phyloP scores from a whole-genome alignment of 225 moss, liverwort and hornwort species.

The Ulota crispa region DNA sequence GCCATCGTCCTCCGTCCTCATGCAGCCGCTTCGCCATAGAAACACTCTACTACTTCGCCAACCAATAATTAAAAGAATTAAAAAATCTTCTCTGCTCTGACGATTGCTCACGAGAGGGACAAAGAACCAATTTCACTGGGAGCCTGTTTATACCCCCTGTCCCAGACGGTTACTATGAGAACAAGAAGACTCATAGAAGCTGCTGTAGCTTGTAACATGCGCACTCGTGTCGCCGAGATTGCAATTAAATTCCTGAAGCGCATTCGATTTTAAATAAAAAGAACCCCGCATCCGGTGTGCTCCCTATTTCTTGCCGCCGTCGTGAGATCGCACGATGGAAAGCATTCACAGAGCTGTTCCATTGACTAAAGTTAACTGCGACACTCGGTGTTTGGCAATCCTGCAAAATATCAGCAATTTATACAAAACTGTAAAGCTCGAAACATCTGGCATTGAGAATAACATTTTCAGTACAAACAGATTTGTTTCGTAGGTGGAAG shows the following conservation, averaged over 20 bases:
- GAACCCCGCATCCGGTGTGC: not conserved
- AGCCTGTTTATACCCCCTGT: not conserved
- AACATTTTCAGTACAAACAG: not conserved
- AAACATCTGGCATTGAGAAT: not conserved
- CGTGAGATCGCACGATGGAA: no score
- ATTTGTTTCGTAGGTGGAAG: not conserved
- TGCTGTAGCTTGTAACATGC: not conserved
- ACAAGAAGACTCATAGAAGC: slow-evolving; percentile 6
- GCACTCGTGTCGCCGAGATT: not conserved
- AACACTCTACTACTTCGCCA: not conserved
- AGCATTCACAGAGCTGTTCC: not conserved
- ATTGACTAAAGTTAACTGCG: not conserved
- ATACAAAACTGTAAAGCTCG: not conserved
- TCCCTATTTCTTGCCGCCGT: not conserved
- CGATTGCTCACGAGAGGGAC: not conserved
- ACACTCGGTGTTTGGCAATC: not conserved
- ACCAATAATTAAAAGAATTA: not conserved
- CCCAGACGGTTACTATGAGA: slow-evolving; percentile 8
- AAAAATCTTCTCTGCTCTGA: not conserved
- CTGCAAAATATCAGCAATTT: slow-evolving; percentile 17
- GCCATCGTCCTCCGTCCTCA: slow-evolving; percentile 29
- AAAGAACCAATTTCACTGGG: not conserved
- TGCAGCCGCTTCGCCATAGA: slow-evolving; percentile 47
- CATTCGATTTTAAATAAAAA: not conserved
- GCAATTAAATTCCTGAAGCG: not conserved